A percentile compares a stretch with the other conserved stretches of the same genome.
Conservation (phyloP, 805 yeast species). For the Wickerhamia fluorescens region DNA sequence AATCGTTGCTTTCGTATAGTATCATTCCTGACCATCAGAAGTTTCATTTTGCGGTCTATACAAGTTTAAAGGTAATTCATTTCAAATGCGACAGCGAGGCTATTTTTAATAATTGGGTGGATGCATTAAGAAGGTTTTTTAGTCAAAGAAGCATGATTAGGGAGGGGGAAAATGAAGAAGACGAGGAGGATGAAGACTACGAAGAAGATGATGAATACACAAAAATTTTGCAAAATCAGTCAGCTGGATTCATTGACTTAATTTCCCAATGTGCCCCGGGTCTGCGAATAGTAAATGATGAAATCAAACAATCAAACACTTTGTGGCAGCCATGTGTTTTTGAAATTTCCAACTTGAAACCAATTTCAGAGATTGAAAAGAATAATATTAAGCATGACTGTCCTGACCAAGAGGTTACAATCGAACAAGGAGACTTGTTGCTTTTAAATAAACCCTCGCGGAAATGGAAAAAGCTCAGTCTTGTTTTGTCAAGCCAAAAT, state of each 20-base stretch:
- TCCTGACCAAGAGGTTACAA: slow-evolving; percentile 16
- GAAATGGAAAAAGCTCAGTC: slow-evolving; percentile 42
- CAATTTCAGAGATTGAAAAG: too few relatives aligned
- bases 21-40: slow-evolving; percentile 9
- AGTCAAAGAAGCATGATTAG: too few relatives aligned
- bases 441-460: slow-evolving; percentile 36
- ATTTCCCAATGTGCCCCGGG: too few relatives aligned
- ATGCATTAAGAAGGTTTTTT: slow-evolving; percentile 5
- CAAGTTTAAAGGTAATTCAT: slow-evolving; percentile 15
- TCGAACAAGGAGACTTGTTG: slow-evolving; percentile 36
- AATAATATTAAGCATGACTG: slow-evolving; percentile 3
- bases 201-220: too few relatives aligned
- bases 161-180: too few relatives aligned
- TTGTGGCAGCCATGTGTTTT: too few relatives aligned
- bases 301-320: too few relatives aligned
- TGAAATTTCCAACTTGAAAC: too few relatives aligned
- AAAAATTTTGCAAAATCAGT: too few relatives aligned
- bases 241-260: too few relatives aligned
- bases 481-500: slow-evolving; percentile 35
- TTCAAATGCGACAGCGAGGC: slow-evolving; percentile 9
- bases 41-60: slow-evolving; percentile 17
- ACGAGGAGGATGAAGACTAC: too few relatives aligned
- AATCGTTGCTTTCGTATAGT: slow-evolving; percentile 12
- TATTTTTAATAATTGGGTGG: slow-evolving; percentile 12
- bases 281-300: too few relatives aligned